Evolutionary conservation across 78 protist genomes (phyloP), one percentile per base, ranked within the genome.

Genomic region (Chrysochromulina parva): DNA sequence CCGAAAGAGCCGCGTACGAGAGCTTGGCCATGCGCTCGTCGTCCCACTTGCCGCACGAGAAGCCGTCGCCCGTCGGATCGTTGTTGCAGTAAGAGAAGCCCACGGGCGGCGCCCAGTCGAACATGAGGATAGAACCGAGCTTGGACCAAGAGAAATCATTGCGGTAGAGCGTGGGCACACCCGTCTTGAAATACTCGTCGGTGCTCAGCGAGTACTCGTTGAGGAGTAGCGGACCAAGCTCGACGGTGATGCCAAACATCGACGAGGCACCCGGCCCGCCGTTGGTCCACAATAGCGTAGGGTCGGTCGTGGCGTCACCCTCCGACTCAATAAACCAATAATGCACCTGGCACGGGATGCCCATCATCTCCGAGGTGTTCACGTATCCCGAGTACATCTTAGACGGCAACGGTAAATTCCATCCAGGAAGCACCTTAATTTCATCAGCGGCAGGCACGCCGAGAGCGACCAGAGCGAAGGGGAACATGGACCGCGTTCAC

Each of bases 231-330:
- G 95, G 95, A 22, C 95, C 93, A 52, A 88, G 84, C 84, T 93
- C 95, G 19, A 80, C 76, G 74, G 85, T 28, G 28, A 93, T 55
- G 11, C 95, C 95, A 26, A 90, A 93, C 87, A 88, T 48, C 52
- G 90, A 74, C 7, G 92, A 65, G 4, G 95, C 95, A 20, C 95
- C 91, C 24, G 91, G 91, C 38, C 91, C 91, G 22, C 91, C 91
- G 48, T 89, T 89, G 17, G 86, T 89, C 91, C 91, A 89, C 26
- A 87, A 16, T 19, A 87, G 4, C 20, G 38, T 26, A 10, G 78
- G 78, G 20, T 85, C 89, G 17, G 5, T 48, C 14, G 54, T 65
- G 24, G 90, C 26, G 53, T 88, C 55, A 11, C 7, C 59, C 55
- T 67, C 90, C 9, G 48, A 16, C 59, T 88, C 82, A 26, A 88